Evolutionary conservation across 257 asterid genomes (phyloP).

Genomic region (Gardenia jasminoides): DNA sequence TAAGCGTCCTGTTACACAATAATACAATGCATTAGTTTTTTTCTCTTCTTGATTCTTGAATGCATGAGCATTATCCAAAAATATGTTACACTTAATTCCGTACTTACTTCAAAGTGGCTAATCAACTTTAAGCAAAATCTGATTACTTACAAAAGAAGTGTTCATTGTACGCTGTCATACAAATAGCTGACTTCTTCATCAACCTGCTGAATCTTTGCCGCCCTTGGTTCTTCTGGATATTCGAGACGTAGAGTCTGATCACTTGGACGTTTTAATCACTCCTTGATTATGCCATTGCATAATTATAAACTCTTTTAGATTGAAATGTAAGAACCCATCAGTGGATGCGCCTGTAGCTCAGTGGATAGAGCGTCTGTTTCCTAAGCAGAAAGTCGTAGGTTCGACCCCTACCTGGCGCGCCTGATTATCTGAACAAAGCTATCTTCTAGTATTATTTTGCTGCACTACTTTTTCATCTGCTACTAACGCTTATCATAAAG

Average conservation of each 20-base stretch:
- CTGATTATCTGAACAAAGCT: too few species aligned
- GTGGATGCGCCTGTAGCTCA: slow-evolving; percentile 9
- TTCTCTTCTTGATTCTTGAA: too few species aligned
- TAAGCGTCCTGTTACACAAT: background rate
- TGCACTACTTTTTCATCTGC: too few species aligned
- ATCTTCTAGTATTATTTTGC: too few species aligned
- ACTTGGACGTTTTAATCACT: too few species aligned
- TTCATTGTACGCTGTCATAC: background rate
- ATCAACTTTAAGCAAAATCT: background rate
- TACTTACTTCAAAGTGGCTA: too few species aligned
- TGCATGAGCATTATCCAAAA: background rate
- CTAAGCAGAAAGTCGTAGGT: slow-evolving; percentile 96
- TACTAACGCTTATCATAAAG: background rate
- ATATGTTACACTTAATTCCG: background rate
- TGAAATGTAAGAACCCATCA: too few species aligned
- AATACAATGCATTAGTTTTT: background rate
- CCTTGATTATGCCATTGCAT: too few species aligned
- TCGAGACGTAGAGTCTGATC: too few species aligned
- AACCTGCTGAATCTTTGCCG: too few species aligned
- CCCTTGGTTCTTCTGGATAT: too few species aligned
- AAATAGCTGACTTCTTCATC: background rate
- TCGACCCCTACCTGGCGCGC: slow-evolving; percentile 98
- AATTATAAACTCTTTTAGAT: too few species aligned
- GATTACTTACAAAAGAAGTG: background rate
- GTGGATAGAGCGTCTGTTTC: slow-evolving; percentile 85